phyloP scores from a whole-genome alignment of 495 filamentous ascomycete species.

The Achaetomiella virescens region DNA sequence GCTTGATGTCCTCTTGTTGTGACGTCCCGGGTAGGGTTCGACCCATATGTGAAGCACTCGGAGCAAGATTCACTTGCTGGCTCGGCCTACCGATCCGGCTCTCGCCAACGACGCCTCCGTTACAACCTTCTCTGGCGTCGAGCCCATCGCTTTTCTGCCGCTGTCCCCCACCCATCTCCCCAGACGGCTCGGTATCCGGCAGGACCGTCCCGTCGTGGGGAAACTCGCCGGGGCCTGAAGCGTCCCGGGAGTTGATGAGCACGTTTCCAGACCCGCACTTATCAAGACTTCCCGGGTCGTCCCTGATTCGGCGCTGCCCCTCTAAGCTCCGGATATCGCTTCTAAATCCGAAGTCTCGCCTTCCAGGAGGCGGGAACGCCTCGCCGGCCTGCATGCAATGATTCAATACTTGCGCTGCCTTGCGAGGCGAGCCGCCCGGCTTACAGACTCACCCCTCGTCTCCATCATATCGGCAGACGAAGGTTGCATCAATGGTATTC shows the following conservation, averaged over 20 bases:
- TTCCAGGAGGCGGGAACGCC: not conserved
- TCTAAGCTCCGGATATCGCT: not conserved
- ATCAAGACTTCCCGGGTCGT: not conserved
- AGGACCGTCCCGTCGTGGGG: conserved; percentile 13
- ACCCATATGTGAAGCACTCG: no score
- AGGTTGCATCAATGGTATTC: not conserved
- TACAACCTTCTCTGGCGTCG: not conserved
- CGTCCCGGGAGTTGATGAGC: not conserved
- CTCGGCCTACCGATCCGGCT: no score
- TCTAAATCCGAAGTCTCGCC: not conserved
- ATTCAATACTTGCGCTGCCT: not conserved
- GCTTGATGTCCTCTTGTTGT: no score
- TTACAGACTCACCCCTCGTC: conserved; percentile 13
- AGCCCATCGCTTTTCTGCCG: not conserved
- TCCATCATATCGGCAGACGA: conserved; percentile 9
- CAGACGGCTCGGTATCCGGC: conserved; percentile 11
- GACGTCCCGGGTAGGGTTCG: no score
- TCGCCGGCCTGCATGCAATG: not conserved
- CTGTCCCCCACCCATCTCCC: not conserved
- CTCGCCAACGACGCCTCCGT: not conserved
- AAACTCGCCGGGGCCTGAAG: not conserved
- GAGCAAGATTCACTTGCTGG: no score
- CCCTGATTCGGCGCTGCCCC: not conserved
- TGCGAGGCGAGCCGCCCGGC: conserved; percentile 4
- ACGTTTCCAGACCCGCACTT: not conserved